Evolutionary conservation across 805 yeast genomes (phyloP).

Genomic region (Candida nonsorbophila): DNA sequence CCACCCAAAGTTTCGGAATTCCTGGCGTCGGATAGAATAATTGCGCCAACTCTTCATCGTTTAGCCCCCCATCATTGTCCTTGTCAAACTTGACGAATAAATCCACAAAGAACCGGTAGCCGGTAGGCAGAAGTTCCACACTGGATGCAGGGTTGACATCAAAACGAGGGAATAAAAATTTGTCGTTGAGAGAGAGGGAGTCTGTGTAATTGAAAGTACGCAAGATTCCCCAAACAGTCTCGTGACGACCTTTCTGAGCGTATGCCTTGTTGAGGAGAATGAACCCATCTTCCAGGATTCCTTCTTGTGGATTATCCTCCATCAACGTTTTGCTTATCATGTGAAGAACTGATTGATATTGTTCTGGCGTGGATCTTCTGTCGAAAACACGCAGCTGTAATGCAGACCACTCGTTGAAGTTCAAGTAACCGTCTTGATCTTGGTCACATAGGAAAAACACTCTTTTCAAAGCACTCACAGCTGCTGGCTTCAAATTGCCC

Average conservation of each 20-base stretch:
- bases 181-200: slow-evolving; percentile 78
- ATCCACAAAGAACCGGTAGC: slow-evolving; percentile 89
- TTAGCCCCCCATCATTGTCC: slow-evolving; percentile 95
- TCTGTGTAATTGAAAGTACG: slow-evolving; percentile 89
- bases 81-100: slow-evolving; percentile 81
- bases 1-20: slow-evolving; percentile 80
- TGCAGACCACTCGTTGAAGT: slow-evolving; percentile 61
- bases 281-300: slow-evolving; percentile 73
- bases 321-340: slow-evolving; percentile 27
- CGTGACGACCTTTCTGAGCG: slow-evolving; percentile 91
- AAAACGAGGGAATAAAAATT: slow-evolving; percentile 70
- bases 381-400: slow-evolving; percentile 76
- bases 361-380: slow-evolving; percentile 30
- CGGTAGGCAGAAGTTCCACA: slow-evolving; percentile 89
- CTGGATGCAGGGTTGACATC: slow-evolving; percentile 72
- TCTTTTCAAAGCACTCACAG: slow-evolving; percentile 69
- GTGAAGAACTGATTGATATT: slow-evolving; percentile 32
- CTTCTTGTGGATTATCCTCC: slow-evolving; percentile 26
- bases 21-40: slow-evolving; percentile 92
- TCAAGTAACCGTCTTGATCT: slow-evolving; percentile 83
- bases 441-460: slow-evolving; percentile 81
- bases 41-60: slow-evolving; percentile 59
- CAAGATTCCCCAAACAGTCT: slow-evolving; percentile 93
- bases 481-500: slow-evolving; percentile 72
- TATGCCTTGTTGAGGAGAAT: slow-evolving; percentile 70